phyloP scores from a whole-genome alignment of 768 basidiomycete species.

The Amanita pseudoporphyria region DNA sequence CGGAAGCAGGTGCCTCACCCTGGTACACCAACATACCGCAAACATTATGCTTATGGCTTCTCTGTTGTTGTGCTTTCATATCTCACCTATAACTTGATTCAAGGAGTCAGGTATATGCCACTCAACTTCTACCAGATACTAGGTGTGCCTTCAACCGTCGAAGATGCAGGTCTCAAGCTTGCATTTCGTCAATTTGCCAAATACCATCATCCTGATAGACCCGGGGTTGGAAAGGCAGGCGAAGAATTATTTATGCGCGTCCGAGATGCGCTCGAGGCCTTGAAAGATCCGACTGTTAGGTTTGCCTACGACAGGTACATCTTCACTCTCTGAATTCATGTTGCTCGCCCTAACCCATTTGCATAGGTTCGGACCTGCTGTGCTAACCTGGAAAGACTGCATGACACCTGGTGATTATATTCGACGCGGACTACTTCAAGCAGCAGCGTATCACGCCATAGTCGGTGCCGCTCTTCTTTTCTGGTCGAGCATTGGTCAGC shows the following conservation, averaged over 20 bases:
- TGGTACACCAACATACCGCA: slow-evolving; percentile 34
- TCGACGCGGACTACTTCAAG: slow-evolving; percentile 49
- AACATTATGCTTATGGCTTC: slow-evolving; percentile 58
- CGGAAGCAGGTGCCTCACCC: slow-evolving; percentile 23
- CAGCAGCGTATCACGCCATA: slow-evolving; percentile 59
- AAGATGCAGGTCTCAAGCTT: slow-evolving; percentile 55
- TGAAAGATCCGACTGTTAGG: slow-evolving; percentile 66
- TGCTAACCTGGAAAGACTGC: slow-evolving; percentile 53
- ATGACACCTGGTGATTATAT: slow-evolving; percentile 65
- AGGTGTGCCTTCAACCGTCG: slow-evolving; percentile 48
- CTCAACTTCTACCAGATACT: slow-evolving; percentile 79
- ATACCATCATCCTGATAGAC: slow-evolving; percentile 69
- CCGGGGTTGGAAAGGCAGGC: slow-evolving; percentile 42
- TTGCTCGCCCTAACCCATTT: neutral
- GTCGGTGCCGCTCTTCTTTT: slow-evolving; percentile 48
- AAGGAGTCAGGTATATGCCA: slow-evolving; percentile 44
- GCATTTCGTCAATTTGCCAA: slow-evolving; percentile 73
- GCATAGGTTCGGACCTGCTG: slow-evolving; percentile 68
- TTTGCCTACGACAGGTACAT: slow-evolving; percentile 82
- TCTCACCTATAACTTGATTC: slow-evolving; percentile 53
- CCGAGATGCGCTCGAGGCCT: slow-evolving; percentile 65
- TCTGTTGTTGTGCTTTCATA: slow-evolving; percentile 56
- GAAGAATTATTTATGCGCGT: slow-evolving; percentile 62
- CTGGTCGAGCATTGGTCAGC: slow-evolving; percentile 50
- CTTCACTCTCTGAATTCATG: neutral